Conservation (phyloP, 2,329 filamentous ascomycete species). For the Lecanicillium sp. region DNA sequence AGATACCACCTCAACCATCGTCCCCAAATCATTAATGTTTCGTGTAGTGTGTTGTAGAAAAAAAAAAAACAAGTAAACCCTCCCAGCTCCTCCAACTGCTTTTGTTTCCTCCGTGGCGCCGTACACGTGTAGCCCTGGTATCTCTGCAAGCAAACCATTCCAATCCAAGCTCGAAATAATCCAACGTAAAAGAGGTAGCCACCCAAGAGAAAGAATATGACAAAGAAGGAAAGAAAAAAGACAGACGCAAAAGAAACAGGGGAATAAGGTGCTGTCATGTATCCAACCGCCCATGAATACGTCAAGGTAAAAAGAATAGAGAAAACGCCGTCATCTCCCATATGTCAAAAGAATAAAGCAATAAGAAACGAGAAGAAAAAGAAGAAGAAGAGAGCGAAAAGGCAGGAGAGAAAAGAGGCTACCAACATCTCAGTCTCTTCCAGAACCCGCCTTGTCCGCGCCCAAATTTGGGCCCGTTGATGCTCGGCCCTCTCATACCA, state of each 20-base stretch:
- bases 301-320: background rate
- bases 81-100: background rate
- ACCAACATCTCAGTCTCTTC: constrained; percentile 54
- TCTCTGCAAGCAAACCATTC: constrained; percentile 8
- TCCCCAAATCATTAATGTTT: constrained; percentile 1
- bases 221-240: too few species aligned
- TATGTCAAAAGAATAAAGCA: background rate
- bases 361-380: background rate
- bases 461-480: constrained; percentile 39
- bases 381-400: background rate
- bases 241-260: too few species aligned
- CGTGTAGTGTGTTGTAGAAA: background rate
- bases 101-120: constrained; percentile 4
- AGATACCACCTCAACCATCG: too few species aligned
- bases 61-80: background rate
- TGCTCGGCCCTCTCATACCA: constrained; percentile 37
- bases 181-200: too few species aligned
- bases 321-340: background rate
- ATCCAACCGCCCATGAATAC: too few species aligned
- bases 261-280: too few species aligned
- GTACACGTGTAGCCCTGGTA: constrained; percentile 6
- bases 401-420: background rate
- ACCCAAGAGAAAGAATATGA: too few species aligned
- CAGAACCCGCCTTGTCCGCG: constrained; percentile 44
- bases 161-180: too few species aligned